Evolutionary conservation across 1,284 basidiomycete species (phyloP).

Genomic region (Ustilago bromivora): DNA sequence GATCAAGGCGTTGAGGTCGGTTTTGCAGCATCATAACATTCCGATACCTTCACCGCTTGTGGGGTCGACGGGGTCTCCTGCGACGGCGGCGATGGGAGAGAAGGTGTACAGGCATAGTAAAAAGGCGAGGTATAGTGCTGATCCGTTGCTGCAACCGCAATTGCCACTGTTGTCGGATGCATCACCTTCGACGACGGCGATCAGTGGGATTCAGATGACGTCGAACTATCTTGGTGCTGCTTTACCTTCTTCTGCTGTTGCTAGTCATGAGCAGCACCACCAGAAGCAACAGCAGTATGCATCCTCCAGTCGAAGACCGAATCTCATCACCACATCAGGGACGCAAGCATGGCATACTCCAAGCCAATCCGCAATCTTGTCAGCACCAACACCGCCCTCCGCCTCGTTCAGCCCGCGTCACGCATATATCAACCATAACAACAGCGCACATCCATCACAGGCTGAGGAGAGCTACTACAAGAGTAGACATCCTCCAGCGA

Average conservation of each 20-base stretch:
- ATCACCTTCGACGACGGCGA: neutral
- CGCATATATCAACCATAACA: neutral
- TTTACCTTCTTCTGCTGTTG: neutral
- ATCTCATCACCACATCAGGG: neutral
- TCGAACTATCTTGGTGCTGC: constrained; percentile 11
- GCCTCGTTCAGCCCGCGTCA: constrained; percentile 14
- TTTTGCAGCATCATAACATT: constrained; percentile 25
- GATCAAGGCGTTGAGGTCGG: constrained; percentile 20
- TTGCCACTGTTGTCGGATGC: neutral
- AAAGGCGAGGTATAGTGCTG: neutral
- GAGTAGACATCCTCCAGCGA: neutral
- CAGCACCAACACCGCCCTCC: constrained; percentile 19
- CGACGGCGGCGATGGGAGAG: neutral
- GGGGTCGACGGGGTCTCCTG: neutral
- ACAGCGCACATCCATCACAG: neutral
- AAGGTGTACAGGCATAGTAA: neutral
- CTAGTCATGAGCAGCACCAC: neutral
- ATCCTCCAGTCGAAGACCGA: neutral
- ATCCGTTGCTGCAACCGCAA: neutral
- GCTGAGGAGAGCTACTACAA: neutral
- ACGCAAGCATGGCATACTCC: constrained; percentile 24
- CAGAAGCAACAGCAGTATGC: neutral
- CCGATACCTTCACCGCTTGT: constrained; percentile 9
- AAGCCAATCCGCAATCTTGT: constrained; percentile 7
- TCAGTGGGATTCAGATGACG: constrained; percentile 21